A percentile compares a stretch with the other conserved stretches of the same genome.
Conservation (phyloP, 164 flowering plant species). For the Stephania japonica region DNA sequence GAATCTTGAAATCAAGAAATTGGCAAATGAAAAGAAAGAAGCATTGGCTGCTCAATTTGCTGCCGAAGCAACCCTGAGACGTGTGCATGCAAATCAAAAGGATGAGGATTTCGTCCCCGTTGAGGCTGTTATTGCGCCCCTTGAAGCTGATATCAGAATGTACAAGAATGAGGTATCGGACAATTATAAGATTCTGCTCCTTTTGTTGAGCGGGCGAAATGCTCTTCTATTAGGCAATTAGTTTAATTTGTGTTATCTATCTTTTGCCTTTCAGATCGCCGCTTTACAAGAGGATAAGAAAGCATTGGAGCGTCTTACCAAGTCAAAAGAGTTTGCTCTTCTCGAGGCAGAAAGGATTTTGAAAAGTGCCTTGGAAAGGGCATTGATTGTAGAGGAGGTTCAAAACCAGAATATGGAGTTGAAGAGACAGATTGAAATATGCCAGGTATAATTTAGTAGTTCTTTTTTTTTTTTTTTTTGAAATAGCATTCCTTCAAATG, state of each 20-base stretch:
- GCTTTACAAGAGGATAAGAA: constrained; percentile 75
- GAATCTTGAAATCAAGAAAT: constrained; percentile 78
- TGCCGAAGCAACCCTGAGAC: constrained; percentile 88
- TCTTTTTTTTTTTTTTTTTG: neutral
- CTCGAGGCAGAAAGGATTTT: constrained; percentile 82
- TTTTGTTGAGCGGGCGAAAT: neutral
- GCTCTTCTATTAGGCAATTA: neutral
- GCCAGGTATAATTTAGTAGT: constrained; percentile 40
- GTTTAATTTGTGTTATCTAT: constrained; percentile 4
- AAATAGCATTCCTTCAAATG: neutral
- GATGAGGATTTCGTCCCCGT: constrained; percentile 55
- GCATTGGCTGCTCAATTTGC: constrained; percentile 90
- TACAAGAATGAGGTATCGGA: constrained; percentile 60
- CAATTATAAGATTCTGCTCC: neutral
- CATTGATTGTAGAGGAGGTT: constrained; percentile 85
- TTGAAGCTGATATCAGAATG: constrained; percentile 76
- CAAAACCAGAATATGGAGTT: constrained; percentile 82
- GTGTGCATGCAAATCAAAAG: constrained; percentile 65
- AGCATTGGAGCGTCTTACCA: constrained; percentile 74
- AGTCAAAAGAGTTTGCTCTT: constrained; percentile 79
- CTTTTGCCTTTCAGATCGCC: constrained; percentile 40
- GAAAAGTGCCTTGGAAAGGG: constrained; percentile 84
- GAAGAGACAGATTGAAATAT: constrained; percentile 81
- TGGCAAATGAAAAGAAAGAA: constrained; percentile 61
- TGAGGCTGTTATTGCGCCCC: constrained; percentile 72